Base-by-base conservation (phyloP, 2,329 filamentous ascomycete species). In the Colletotrichum camelliae region DNA sequence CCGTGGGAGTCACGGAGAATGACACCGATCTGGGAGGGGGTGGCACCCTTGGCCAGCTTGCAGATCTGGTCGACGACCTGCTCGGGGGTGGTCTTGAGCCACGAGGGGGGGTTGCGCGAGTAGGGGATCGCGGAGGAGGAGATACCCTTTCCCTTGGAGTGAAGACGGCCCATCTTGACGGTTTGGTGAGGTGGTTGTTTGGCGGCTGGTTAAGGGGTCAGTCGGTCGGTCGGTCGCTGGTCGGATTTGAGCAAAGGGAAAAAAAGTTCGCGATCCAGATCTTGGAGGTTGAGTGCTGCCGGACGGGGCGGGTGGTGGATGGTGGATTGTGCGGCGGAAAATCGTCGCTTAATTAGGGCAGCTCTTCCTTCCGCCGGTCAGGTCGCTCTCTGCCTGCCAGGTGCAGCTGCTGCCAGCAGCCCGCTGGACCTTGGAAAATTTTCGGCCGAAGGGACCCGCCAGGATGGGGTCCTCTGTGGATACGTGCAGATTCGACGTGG, bases 91-190 rank as follows among this genome's bases (percentile, higher is more conserved):
- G 95, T 97, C 94, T 99, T 99, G 89, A 98, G 91, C 97, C 97
- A 99, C 82, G 96, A 92, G 78, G 97, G 96, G 80, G 96, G 87
- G 83, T 92, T 93, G 90, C 97, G 96, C 82, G 95, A 98, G 94
- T 98, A 99, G 86, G 97, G 97, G 89, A 98, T 90, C 85, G 97
- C 95, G 79, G 95, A 98, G 90, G 95, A 89, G 82, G 95, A 96
- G 90, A 99, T 99, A 89, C 97, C 97, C 95, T 98, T 98, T 91
- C 97, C 96, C 86, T 98, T 98, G 93, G 92, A 95, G 94, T 99
- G 97, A 94, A 98, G 94, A 92, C 96, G 94, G 94, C 96, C 95
- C 95, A 98, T 98, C 82, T 88, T 94, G 88, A 84, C 87, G 85
- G 85, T 77, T 75, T 75, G 68, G 64, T 73, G 77, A 72, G 75